Conservation (phyloP, 768 basidiomycete genomes). For the Mrakia hoshinonis region DNA sequence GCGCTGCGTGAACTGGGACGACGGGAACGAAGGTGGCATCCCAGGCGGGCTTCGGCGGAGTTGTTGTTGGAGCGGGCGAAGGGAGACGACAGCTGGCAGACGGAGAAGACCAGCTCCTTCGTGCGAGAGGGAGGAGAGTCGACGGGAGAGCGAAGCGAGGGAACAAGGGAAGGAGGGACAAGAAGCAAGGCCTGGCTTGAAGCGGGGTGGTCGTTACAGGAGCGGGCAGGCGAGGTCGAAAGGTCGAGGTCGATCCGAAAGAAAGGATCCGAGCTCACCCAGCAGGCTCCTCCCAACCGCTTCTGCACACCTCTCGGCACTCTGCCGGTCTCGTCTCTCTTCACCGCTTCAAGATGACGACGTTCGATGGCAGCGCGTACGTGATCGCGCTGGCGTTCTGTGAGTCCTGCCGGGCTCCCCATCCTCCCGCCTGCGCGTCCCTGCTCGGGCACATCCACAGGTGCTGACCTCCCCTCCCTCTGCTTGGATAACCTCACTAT, state of each 20-base stretch:
- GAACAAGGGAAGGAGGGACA: not conserved
- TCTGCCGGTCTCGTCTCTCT: constrained; percentile 50
- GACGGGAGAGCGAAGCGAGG: not conserved
- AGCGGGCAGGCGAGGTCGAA: no score
- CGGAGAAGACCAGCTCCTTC: constrained; percentile 1
- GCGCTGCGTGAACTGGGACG: constrained; percentile 24
- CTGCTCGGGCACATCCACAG: not conserved
- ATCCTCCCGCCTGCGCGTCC: not conserved
- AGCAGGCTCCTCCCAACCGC: no score
- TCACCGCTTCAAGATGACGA: not conserved
- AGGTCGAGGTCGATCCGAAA: no score
- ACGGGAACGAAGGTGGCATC: constrained; percentile 16
- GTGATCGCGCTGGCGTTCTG: constrained; percentile 25
- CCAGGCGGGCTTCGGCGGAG: not conserved
- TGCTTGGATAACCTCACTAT: no score
- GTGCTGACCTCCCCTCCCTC: not conserved
- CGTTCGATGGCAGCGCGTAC: not conserved
- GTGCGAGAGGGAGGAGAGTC: not conserved
- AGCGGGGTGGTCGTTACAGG: no score
- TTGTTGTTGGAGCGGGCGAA: not conserved
- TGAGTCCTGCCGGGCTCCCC: not conserved
- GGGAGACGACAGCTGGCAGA: not conserved
- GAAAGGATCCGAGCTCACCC: no score
- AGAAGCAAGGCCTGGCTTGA: no score
- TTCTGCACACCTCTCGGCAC: no score